Evolutionary conservation across 176 grass and related monocot species (phyloP), one percentile per base, ranked within the genome.

Genomic region (Avena insularis): DNA sequence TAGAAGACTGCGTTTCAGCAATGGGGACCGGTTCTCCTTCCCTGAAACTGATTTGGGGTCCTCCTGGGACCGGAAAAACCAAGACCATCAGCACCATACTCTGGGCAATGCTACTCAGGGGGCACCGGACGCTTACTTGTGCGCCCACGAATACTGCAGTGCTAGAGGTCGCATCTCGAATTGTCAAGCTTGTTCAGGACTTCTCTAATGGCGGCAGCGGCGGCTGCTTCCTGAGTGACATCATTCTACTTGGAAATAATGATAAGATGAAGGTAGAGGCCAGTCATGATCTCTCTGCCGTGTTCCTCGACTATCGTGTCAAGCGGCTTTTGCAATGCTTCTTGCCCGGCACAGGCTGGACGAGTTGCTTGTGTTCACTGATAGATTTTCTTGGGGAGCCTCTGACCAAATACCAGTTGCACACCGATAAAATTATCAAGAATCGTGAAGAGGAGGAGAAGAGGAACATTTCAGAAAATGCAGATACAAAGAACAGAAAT

Each of bases 1-100:
- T 70, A 5, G 8, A 40, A 36, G 66, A 70, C 66, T 70, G 15
- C 16, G 35, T 70, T 19, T 36, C 66, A 40, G 66, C 35, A 70
- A 40, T 40, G 33, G 66, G 35, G 66, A 70, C 8, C 35, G 15
- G 15, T 40, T 20, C 35, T 40, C 66, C 66, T 40, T 70, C 66
- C 33, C 35, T 70, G 35, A 70, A 70, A 36, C 66, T 70, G 35
- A 70, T 70, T 43, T 17, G 35, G 33, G 66, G 66, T 3, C 66
- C 66, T 19, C 66, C 66, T 0, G 66, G 66, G 66, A 70, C 66
- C 2, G 66, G 66, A 17, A 70, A 70, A 40, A 70, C 66, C 33
- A 70, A 40, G 15, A 70, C 66, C 66, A 70, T 70, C 35, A 70
- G 66, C 66, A 20, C 66, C 35, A 70, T 70, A 19, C 66, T 70